phyloP scores from a whole-genome alignment of 257 asterid genomes.

The Parsonsia alboflavescens region DNA sequence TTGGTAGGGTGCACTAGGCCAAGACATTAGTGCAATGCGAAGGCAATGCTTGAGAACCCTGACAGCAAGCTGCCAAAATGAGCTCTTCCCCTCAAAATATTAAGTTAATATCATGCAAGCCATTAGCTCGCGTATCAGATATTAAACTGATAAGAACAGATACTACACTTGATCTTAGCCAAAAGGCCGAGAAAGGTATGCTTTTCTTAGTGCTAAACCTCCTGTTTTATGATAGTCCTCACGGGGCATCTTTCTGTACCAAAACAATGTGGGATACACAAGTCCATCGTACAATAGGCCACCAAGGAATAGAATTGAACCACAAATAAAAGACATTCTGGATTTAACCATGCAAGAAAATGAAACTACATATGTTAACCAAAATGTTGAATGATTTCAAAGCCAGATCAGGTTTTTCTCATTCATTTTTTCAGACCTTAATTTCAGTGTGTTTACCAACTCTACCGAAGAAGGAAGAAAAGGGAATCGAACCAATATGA shows the following conservation, averaged over 20 bases:
- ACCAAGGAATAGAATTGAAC: too few relatives aligned
- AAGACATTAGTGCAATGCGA: background rate
- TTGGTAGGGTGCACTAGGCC: slow-evolving; percentile 14
- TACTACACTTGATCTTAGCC: slow-evolving; percentile 41
- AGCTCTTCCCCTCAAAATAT: background rate
- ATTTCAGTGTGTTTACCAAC: too few relatives aligned
- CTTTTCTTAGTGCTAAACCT: background rate
- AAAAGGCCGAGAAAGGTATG: slow-evolving; percentile 84
- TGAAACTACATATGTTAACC: too few relatives aligned
- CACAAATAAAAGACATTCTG: too few relatives aligned
- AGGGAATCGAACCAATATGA: too few relatives aligned
- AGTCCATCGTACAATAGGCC: too few relatives aligned
- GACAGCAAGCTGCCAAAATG: slow-evolving; percentile 6
- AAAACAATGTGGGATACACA: background rate
- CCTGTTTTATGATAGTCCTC: background rate
- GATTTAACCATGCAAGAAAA: too few relatives aligned
- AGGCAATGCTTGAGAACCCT: background rate
- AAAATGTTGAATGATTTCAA: too few relatives aligned
- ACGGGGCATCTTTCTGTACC: background rate
- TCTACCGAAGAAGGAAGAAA: too few relatives aligned
- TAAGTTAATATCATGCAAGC: background rate
- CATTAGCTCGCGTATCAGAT: slow-evolving; percentile 1
- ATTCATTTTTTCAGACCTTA: too few relatives aligned
- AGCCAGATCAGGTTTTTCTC: too few relatives aligned
- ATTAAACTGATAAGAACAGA: slow-evolving; percentile 7